Conservation (phyloP, 2,329 filamentous ascomycete genomes). For the Moelleriella libera region DNA sequence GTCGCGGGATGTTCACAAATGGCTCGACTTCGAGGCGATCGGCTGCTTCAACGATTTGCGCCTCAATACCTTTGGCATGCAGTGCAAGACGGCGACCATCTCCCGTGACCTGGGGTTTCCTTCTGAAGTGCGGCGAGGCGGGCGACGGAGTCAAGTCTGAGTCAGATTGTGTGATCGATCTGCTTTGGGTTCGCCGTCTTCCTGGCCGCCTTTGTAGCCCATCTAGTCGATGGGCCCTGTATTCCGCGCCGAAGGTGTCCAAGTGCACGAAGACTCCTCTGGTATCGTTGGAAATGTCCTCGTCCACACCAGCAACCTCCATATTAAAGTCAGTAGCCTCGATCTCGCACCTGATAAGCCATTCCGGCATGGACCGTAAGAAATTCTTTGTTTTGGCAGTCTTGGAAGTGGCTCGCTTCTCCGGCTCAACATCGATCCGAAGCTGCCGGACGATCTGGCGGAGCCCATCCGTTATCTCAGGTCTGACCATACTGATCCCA, state of each 20-base stretch:
- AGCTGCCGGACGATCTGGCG: slow-evolving; percentile 83
- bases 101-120: slow-evolving; percentile 39
- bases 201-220: slow-evolving; percentile 37
- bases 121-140: slow-evolving; percentile 25
- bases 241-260: slow-evolving; percentile 78
- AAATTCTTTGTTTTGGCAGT: slow-evolving; percentile 48
- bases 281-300: slow-evolving; percentile 66
- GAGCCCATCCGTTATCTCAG: slow-evolving; percentile 84
- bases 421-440: slow-evolving; percentile 51
- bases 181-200: slow-evolving; percentile 61
- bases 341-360: slow-evolving; percentile 72
- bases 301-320: slow-evolving; percentile 80
- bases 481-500: slow-evolving; percentile 75
- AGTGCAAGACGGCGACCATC: slow-evolving; percentile 75
- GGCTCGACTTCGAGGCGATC: slow-evolving; percentile 76
- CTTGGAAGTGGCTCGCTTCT: slow-evolving; percentile 35
- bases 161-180: slow-evolving; percentile 54
- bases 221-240: slow-evolving; percentile 68
- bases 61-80: slow-evolving; percentile 73
- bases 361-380: slow-evolving; percentile 63
- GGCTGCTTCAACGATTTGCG: slow-evolving; percentile 75
- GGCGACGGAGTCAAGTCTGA: slow-evolving; percentile 36
- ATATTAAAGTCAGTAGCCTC: slow-evolving; percentile 82
- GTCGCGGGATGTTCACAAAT: slow-evolving; percentile 72
- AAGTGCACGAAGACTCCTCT: slow-evolving; percentile 76